A percentile compares a stretch with the other conserved stretches of the same genome.
Conservation (phyloP, 179 eudicot species). For the Spinacia oleracea region DNA sequence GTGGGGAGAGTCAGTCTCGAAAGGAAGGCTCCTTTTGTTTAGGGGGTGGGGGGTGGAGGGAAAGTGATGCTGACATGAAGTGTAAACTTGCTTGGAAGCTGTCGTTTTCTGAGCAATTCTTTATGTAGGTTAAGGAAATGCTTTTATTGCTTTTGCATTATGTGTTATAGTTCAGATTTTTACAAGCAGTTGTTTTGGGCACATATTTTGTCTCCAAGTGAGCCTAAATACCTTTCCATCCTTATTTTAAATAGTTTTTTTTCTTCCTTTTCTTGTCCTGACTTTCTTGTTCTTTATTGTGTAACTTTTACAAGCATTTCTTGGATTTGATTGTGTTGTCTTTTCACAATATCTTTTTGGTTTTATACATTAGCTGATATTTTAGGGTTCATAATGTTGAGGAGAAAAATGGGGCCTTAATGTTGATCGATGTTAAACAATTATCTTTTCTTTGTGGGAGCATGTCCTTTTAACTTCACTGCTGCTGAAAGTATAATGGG, state of each 20-base stretch:
- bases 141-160: slow-evolving; percentile 12
- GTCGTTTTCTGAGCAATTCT: too few species aligned
- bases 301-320: slow-evolving; percentile 5
- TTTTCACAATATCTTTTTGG: too few species aligned
- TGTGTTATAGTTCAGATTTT: not conserved
- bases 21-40: not conserved
- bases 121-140: slow-evolving; percentile 9
- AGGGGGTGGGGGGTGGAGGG: not conserved
- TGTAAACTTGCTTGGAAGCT: not conserved
- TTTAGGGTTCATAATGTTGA: slow-evolving; percentile 5
- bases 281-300: slow-evolving; percentile 11
- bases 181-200: not conserved
- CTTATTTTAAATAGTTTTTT: not conserved
- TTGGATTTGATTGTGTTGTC: too few species aligned
- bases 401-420: too few species aligned
- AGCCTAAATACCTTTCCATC: not conserved
- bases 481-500: too few species aligned
- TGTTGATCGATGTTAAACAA: too few species aligned
- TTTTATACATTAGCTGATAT: not conserved
- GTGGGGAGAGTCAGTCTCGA: not conserved
- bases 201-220: slow-evolving; percentile 19
- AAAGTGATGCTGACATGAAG: not conserved
- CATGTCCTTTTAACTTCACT: slow-evolving; percentile 65
- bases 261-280: slow-evolving; percentile 21
- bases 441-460: slow-evolving; percentile 46